Evolutionary conservation across 345 rosid species (phyloP), one percentile per base, ranked within the genome.

Genomic region (Corchorus olitorius): DNA sequence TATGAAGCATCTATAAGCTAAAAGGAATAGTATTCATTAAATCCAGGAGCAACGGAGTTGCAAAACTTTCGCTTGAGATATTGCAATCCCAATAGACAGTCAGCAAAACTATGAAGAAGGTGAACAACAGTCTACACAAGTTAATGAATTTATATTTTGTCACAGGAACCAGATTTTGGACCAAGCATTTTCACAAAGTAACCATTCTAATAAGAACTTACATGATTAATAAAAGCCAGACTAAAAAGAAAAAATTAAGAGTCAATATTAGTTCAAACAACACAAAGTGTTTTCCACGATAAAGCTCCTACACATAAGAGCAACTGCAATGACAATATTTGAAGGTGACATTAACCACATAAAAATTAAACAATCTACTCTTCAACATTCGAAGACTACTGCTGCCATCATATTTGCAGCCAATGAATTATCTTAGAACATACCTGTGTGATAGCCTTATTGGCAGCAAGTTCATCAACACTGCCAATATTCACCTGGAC

Each of bases 371-470:
- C 53, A 48, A 79, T 39, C 55, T 22, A 64, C 10, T 53, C 20
- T 33, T 56, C 60, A 56, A 49, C 45, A 63, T 68, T 69, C 53
- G 17, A 65, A 65, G 19, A 34, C 19, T 62, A 62, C 33, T 4
- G 10, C 50, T 41, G 37, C 16, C 63, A 22, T 59, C 49, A 37
- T n/a, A 27, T 27, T 27, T 46, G n/a, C 55, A 27, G 45, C 9
- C 84, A 80, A 55, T 10, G 46, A 70, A 76, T 7, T 20, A 75
- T 13, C 20, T 15, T 16, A 55, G 8, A 46, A 10, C 52, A n/a
- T 77, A 96, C 98, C 97, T 96, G 99, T 4, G 99, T 96, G 77
- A 96, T 96, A 43, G 99, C 76, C 86, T 93, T 96, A 87, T 96
- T 96, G 58, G 97, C 99, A 73, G 89, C 97, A 81, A 96, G 92